A percentile compares a stretch with the other conserved stretches of the same genome.
Conservation (phyloP, 768 basidiomycete genomes). For the Leccinum disarticulatum region DNA sequence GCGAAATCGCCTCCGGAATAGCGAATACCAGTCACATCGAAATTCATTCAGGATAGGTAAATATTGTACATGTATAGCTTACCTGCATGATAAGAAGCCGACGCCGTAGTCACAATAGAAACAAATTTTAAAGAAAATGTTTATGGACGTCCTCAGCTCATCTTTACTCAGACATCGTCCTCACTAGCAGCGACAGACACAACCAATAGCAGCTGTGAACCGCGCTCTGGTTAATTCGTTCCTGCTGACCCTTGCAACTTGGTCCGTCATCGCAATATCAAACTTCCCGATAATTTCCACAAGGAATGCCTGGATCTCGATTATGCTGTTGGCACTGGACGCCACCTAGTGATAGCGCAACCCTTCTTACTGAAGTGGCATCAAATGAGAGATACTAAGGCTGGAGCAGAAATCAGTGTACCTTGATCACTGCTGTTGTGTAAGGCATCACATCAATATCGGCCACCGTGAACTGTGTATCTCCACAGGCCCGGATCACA, state of each 20-base stretch:
- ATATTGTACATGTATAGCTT: not conserved
- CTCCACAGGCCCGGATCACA: conserved; percentile 9
- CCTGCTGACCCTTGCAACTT: conserved; percentile 27
- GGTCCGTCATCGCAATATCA: conserved; percentile 37
- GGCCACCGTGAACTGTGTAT: conserved; percentile 15
- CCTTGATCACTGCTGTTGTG: conserved; percentile 37
- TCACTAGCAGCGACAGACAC: not conserved
- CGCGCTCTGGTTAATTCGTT: conserved; percentile 9
- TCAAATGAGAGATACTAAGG: not conserved
- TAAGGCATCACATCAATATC: conserved; percentile 61
- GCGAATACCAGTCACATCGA: not conserved
- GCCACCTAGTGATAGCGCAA: conserved; percentile 38
- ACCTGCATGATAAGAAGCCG: too few species aligned
- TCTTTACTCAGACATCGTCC: not conserved
- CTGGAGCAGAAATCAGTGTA: conserved; percentile 17
- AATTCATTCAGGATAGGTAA: not conserved
- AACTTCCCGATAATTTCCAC: conserved; percentile 54
- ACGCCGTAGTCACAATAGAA: not conserved
- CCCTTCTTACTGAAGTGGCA: conserved; percentile 38
- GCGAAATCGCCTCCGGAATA: not conserved
- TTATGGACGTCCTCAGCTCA: not conserved
- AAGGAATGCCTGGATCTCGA: not conserved
- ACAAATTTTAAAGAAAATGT: not conserved
- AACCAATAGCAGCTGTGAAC: conserved; percentile 28
- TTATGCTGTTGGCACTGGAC: conserved; percentile 38